phyloP scores from a whole-genome alignment of 305 asterid genomes.

The Fraxinus floribunda region DNA sequence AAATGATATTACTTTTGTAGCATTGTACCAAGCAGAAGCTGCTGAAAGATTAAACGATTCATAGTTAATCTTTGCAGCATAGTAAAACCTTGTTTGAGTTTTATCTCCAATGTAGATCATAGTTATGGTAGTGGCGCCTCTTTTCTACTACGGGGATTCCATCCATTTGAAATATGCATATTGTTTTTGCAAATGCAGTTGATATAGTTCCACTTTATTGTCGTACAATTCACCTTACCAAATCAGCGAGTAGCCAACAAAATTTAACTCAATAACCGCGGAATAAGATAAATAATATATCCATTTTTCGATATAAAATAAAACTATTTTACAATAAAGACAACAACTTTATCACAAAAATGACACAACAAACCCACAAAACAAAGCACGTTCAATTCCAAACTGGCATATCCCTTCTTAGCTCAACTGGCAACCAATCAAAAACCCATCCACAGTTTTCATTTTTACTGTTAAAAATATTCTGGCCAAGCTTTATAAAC shows the following conservation, averaged over 20 bases:
- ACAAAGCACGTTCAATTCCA: conserved; percentile 12
- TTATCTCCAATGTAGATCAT: not conserved
- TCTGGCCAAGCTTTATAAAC: not conserved
- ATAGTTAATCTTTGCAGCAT: not conserved
- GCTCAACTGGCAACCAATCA: not conserved
- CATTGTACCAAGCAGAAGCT: conserved; percentile 29
- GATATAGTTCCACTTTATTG: not conserved
- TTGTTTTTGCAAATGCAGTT: not conserved
- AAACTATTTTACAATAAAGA: not conserved
- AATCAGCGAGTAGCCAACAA: conserved; percentile 2
- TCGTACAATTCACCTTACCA: not conserved
- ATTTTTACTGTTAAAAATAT: not conserved
- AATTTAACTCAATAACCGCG: not conserved
- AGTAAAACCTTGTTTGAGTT: not conserved
- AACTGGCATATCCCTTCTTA: conserved; percentile 11
- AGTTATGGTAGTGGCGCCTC: not conserved
- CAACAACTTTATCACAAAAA: conserved; percentile 21
- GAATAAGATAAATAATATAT: not conserved
- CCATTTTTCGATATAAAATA: not conserved
- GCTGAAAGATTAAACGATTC: not conserved
- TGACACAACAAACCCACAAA: conserved; percentile 20
- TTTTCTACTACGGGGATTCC: not conserved
- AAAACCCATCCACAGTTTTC: not conserved
- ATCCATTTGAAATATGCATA: not conserved
- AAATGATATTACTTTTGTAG: conserved; percentile 11